Base-by-base conservation (phyloP, 1,284 basidiomycete genomes). In the Pseudozyma sp. region DNA sequence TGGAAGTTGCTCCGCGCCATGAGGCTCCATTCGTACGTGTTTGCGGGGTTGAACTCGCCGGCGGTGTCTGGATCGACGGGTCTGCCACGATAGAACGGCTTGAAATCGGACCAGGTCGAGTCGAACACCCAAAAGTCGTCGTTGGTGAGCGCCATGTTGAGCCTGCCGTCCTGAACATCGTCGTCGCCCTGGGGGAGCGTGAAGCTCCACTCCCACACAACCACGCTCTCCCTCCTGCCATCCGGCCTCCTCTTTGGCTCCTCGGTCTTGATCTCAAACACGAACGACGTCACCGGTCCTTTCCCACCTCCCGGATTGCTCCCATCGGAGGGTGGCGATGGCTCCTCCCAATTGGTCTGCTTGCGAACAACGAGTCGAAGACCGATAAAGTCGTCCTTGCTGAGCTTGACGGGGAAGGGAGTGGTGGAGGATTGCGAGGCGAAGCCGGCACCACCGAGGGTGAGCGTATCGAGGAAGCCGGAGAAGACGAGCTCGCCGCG, bases 401-500 rank as follows among this genome's bases (percentile, higher is more conserved):
- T 44, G 16, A 80, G 63, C 14, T 45, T 44, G 39, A 65, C 56
- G 19, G 73, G 77, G 24, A 75, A 65, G 3, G 53, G 17, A 8
- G 49, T 49, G n/a, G 78, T 66, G 50, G 85, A 84, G 0, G 83
- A 77, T 65, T 87, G 87, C 6, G 87, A 87, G 0, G 87, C 87
- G 64, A 88, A 88, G 0, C 87, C 87, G 9, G 87, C 87, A 7
- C 87, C 87, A 7, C 87, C 87, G 24, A 88, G 85, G 0, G 87
- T 86, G 16, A 82, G 80, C 55, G 85, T 87, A 62, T 88, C 76
- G 50, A 80, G 62, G 40, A 77, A 77, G 39, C 78, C 78, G 14
- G 68, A 69, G 54, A 80, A 80, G 53, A 77, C 30, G 19, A 78
- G 44, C 45, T 75, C 73, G 33, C 74, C 78, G 1, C 55, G 45